Conservation (phyloP, 2,329 filamentous ascomycete species). For the Sphaerulina vaccinii region DNA sequence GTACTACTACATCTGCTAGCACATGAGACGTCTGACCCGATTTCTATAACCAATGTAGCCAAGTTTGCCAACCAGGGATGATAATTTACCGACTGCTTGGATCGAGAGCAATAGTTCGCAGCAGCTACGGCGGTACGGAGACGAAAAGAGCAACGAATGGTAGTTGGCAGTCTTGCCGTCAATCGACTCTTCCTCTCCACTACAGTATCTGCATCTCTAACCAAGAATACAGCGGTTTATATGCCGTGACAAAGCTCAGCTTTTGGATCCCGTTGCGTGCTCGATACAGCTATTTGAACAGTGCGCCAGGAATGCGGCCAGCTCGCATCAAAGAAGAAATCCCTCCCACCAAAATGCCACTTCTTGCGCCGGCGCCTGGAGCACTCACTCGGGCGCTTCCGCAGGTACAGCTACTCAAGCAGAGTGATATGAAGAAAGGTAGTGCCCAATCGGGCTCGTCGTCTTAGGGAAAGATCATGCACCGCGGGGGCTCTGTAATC, state of each 20-base stretch:
- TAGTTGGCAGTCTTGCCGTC: not conserved
- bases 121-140: constrained; percentile 3
- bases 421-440: constrained; percentile 26
- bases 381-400: constrained; percentile 16
- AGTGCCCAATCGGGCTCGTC: constrained; percentile 10
- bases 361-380: constrained; percentile 16
- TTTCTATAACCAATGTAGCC: too few relatives aligned
- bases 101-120: not conserved
- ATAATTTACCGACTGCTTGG: not conserved
- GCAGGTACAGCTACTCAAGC: constrained; percentile 25
- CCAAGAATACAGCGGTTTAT: constrained; percentile 21
- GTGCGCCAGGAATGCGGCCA: constrained; percentile 21
- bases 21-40: too few relatives aligned
- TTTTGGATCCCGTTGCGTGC: constrained; percentile 22
- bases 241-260: constrained; percentile 22
- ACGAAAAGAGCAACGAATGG: not conserved
- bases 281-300: constrained; percentile 25
- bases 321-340: constrained; percentile 20
- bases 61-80: not conserved
- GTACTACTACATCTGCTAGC: too few relatives aligned
- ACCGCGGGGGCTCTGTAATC: constrained; percentile 15
- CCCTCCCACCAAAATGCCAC: constrained; percentile 20
- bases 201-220: constrained; percentile 12
- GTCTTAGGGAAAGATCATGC: constrained; percentile 14
- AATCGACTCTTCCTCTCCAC: constrained; percentile 5